Evolutionary conservation across 495 filamentous ascomycete species (phyloP), one percentile per base, ranked within the genome.

Genomic region (Cercophora samala): DNA sequence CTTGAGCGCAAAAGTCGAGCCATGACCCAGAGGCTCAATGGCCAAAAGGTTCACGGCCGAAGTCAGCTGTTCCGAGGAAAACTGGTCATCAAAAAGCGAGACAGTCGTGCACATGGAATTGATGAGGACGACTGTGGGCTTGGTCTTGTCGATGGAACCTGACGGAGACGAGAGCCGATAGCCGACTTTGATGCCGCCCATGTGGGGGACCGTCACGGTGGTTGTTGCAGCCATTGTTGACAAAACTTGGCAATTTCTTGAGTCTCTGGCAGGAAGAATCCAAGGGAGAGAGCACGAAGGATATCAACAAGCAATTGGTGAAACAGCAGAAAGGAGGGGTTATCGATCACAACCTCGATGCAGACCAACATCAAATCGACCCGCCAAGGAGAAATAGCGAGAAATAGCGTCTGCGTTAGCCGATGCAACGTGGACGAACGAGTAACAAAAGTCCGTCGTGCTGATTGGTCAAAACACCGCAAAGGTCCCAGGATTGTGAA

Each of bases 121-220:
- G 66, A 88, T 82, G 59, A 88, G 79, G 23, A 88, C 79, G 55
- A 78, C 72, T 3, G 87, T 89, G 17, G 87, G 86, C 75, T 87
- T 88, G 66, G 78, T 73, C 11, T 78, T 65, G 72, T 88, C 82
- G 72, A 81, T 79, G 8, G 37, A 46, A 2, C 37, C 37, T 17
- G 37, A 46, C 22, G 66, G 64, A 37, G 72, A 69, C 1, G 84
- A 80, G 23, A 85, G 76, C 8, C 77, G 72, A 73, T 87, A 88
- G 5, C 83, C 83, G 64, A 79, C 86, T 26, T 76, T 72, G 72
- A 84, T 85, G 67, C 85, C 84, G 69, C 81, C 80, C 15, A 88
- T 77, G 69, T 88, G 85, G 42, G 82, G 77, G 64, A 88, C 85
- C 3, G 74, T 66, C 63, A 86, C 72, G 11, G 80, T 85, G 23